Evolutionary conservation across 495 filamentous ascomycete genomes (phyloP).

Genomic region (Penicillium atrosanguineum): DNA sequence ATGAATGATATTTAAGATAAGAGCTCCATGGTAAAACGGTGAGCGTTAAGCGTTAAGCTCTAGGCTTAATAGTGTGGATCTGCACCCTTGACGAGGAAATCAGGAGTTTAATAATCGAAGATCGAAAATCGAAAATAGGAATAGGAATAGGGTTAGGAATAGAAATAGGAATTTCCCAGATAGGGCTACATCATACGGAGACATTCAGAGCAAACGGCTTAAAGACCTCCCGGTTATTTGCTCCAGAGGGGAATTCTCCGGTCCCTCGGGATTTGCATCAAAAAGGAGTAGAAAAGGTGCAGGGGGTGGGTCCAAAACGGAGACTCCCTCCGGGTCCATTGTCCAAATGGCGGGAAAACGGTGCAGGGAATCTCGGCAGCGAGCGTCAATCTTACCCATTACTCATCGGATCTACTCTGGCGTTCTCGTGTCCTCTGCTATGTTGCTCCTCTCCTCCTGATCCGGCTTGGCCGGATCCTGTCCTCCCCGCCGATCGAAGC

Average conservation of each 20-base stretch:
- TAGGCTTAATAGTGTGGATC: conserved; percentile 3
- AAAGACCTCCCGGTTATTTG: neutral
- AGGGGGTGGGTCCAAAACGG: conserved; percentile 15
- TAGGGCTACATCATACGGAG: neutral
- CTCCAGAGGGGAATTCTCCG: conserved; percentile 12
- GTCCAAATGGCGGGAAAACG: conserved; percentile 9
- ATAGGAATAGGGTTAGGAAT: too few species aligned
- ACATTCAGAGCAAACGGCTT: neutral
- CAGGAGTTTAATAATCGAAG: too few species aligned
- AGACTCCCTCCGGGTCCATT: conserved; percentile 13
- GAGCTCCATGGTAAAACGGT: neutral
- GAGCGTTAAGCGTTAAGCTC: too few species aligned
- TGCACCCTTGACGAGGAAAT: too few species aligned
- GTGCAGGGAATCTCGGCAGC: conserved; percentile 18
- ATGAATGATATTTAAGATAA: too few species aligned
- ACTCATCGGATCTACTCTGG: conserved; percentile 1
- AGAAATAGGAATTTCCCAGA: too few species aligned
- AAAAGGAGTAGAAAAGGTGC: neutral
- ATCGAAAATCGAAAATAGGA: too few species aligned
- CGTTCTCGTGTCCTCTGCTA: neutral
- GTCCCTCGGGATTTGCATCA: conserved; percentile 19
- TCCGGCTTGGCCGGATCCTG: neutral
- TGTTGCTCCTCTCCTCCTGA: neutral
- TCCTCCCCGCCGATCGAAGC: conserved; percentile 25
- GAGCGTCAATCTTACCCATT: conserved; percentile 14